These are phyloP conservation scores for Candolleomyces aberdarensis DNA, from an alignment of 768 basidiomycete species.

Conservation along the genomic window DNA sequence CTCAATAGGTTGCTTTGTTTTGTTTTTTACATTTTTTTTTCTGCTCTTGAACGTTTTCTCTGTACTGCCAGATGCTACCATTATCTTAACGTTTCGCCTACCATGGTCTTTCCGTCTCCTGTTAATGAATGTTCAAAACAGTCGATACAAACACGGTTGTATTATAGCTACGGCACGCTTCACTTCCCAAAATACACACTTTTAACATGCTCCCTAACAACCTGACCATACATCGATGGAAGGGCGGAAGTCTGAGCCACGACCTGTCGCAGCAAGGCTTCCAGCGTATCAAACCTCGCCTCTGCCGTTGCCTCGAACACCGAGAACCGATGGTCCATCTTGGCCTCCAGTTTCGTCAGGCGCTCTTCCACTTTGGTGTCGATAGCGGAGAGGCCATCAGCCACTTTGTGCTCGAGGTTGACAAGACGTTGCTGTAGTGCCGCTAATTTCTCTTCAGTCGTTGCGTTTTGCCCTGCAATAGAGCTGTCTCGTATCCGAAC, in stretches of 20 bases:
- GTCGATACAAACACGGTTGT: too few relatives aligned
- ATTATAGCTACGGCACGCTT: too few relatives aligned
- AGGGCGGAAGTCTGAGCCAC: slow-evolving; percentile 26
- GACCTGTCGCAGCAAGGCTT: slow-evolving; percentile 22
- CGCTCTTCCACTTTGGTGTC: slow-evolving; percentile 22
- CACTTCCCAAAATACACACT: not conserved
- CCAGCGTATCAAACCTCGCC: slow-evolving; percentile 20
- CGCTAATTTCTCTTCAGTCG: slow-evolving; percentile 23
- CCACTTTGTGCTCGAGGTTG: slow-evolving; percentile 25
- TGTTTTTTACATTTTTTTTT: too few relatives aligned
- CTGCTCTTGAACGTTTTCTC: too few relatives aligned
- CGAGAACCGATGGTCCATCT: slow-evolving; percentile 20
- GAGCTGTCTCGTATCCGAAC: slow-evolving; percentile 24
- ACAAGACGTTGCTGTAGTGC: slow-evolving; percentile 28
- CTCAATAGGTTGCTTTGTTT: too few relatives aligned
- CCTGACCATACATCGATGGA: slow-evolving; percentile 26
- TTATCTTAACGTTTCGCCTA: too few relatives aligned
- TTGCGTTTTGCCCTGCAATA: slow-evolving; percentile 12
- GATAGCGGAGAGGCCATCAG: slow-evolving; percentile 21
- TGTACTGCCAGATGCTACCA: too few relatives aligned
- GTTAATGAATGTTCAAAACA: too few relatives aligned
- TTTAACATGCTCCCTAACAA: slow-evolving; percentile 14
- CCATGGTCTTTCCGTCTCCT: too few relatives aligned
- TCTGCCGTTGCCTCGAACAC: slow-evolving; percentile 22
- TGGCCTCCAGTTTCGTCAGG: slow-evolving; percentile 20